Evolutionary conservation across 2,329 filamentous ascomycete species (phyloP).

Genomic region (Diaporthe caulivora): DNA sequence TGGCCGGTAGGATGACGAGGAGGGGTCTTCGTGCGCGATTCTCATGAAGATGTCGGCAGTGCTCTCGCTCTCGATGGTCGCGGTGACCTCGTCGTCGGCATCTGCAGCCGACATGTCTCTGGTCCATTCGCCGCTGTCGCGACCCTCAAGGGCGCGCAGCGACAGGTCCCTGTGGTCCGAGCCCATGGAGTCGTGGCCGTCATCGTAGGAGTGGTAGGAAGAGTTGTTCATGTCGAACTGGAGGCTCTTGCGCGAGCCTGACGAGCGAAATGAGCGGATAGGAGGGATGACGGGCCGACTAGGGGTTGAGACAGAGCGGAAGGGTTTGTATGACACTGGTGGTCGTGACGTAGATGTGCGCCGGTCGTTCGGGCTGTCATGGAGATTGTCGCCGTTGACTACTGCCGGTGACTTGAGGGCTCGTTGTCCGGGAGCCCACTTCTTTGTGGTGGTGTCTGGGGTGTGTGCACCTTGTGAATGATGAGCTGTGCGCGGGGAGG

Average conservation of each 20-base stretch:
- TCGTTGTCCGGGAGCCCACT: slow-evolving; percentile 58
- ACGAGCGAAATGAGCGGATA: slow-evolving; percentile 69
- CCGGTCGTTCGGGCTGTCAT: slow-evolving; percentile 42
- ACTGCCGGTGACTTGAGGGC: slow-evolving; percentile 61
- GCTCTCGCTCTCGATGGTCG: slow-evolving; percentile 46
- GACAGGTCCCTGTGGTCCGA: slow-evolving; percentile 62
- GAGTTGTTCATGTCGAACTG: slow-evolving; percentile 64
- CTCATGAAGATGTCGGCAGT: slow-evolving; percentile 70
- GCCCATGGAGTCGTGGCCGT: slow-evolving; percentile 56
- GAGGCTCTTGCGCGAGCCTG: slow-evolving; percentile 67
- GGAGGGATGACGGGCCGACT: slow-evolving; percentile 59
- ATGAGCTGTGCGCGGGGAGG: slow-evolving; percentile 44
- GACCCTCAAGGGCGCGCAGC: slow-evolving; percentile 64
- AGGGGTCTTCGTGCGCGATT: slow-evolving; percentile 67
- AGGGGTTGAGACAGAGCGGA: slow-evolving; percentile 46
- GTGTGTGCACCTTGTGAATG: slow-evolving; percentile 43
- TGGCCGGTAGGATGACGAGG: slow-evolving; percentile 47
- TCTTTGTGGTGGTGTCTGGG: slow-evolving; percentile 49
- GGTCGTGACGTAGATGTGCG: slow-evolving; percentile 57
- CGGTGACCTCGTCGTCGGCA: slow-evolving; percentile 56
- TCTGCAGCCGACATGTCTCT: slow-evolving; percentile 56
- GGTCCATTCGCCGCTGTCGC: slow-evolving; percentile 51
- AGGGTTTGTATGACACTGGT: slow-evolving; percentile 64
- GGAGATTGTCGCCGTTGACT: slow-evolving; percentile 19
- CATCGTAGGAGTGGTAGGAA: slow-evolving; percentile 58